phyloP scores from a whole-genome alignment of 78 protist genomes.

The Monocercomonoides exilis region DNA sequence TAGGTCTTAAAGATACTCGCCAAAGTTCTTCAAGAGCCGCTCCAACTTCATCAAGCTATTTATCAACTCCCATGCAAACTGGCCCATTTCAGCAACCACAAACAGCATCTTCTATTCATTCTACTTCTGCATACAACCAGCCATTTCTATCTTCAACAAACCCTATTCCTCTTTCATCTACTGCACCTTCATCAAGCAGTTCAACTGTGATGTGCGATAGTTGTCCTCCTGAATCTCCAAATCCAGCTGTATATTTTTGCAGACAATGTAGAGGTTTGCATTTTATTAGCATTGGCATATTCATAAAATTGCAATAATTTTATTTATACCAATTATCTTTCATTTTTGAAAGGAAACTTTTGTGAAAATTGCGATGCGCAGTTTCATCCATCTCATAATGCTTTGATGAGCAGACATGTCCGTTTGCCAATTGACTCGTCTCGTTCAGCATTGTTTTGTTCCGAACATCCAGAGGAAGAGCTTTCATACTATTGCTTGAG shows the following conservation, averaged over 20 bases:
- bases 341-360: background rate
- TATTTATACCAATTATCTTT: background rate
- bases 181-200: no score
- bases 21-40: no score
- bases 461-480: constrained; percentile 7
- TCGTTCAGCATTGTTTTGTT: background rate
- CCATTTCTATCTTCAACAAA: no score
- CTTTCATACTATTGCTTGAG: constrained; percentile 1
- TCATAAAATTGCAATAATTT: background rate
- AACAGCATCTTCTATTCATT: no score
- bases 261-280: background rate
- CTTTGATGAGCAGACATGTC: background rate
- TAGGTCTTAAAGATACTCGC: no score
- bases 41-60: no score
- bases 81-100: no score
- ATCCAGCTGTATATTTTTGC: background rate
- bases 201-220: background rate
- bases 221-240: background rate
- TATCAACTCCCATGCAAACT: no score
- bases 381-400: background rate
- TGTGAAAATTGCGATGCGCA: background rate
- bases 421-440: background rate
- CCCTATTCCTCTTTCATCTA: no score
- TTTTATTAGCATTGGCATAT: no score
- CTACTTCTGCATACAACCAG: no score